These are phyloP conservation scores for Plasmodium vivax DNA, from an alignment of 169 alveolate genomes.

Conservation along the genomic window DNA sequence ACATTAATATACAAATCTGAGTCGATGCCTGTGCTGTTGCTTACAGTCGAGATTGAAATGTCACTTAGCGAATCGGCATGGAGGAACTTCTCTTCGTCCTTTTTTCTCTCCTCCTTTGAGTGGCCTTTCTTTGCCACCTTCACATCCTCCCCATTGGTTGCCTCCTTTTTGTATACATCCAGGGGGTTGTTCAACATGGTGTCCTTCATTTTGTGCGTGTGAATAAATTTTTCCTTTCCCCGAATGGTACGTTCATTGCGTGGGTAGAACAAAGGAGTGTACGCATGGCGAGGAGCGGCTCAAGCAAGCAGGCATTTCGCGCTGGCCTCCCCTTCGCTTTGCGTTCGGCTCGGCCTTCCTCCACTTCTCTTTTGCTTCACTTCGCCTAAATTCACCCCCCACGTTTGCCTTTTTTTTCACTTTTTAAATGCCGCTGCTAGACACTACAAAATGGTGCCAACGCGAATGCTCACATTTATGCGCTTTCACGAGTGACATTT, in stretches of 20 bases:
- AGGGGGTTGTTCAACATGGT: background rate
- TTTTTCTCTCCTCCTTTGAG: background rate
- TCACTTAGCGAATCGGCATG: constrained; percentile 38
- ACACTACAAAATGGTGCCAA: background rate
- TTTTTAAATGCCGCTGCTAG: background rate
- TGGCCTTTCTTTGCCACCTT: background rate
- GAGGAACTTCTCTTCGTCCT: constrained; percentile 3
- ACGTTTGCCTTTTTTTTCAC: background rate
- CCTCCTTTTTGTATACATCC: constrained; percentile 17
- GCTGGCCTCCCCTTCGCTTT: background rate
- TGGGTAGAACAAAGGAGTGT: background rate
- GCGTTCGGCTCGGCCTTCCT: too few species aligned
- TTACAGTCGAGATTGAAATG: constrained; percentile 61
- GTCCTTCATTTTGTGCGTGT: constrained; percentile 21
- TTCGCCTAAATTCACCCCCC: background rate
- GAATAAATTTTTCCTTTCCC: background rate
- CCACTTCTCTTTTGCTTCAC: background rate
- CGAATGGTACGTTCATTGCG: background rate
- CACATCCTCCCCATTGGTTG: background rate
- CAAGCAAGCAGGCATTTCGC: background rate
- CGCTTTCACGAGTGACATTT: background rate
- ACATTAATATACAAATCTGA: constrained; percentile 70
- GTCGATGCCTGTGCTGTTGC: constrained; percentile 72
- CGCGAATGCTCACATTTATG: background rate
- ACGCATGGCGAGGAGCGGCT: background rate